Evolutionary conservation across 1,139 yeast genomes (phyloP).

Genomic region (Arxiozyma telluris): DNA sequence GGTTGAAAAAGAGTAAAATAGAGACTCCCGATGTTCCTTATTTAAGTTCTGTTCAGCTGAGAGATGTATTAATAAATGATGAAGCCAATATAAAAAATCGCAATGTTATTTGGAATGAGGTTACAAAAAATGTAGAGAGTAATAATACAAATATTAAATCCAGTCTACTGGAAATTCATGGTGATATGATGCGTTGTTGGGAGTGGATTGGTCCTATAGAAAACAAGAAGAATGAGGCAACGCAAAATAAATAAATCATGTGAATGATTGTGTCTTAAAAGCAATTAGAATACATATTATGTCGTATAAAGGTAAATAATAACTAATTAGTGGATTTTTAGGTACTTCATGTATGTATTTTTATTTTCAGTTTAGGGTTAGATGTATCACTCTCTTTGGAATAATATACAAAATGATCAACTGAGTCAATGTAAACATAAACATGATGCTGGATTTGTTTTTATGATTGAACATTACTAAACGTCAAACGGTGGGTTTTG

Average conservation of each 20-base stretch:
- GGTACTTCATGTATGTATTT: too few species aligned
- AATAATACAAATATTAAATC: slow-evolving; percentile 36
- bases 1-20: slow-evolving; percentile 35
- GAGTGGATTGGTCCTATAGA: slow-evolving; percentile 57
- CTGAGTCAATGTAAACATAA: too few species aligned
- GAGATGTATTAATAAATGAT: slow-evolving; percentile 55
- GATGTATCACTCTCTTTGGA: background rate
- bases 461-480: too few species aligned
- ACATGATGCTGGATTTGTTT: background rate
- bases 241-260: background rate
- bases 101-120: slow-evolving; percentile 54
- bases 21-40: slow-evolving; percentile 30
- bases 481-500: too few species aligned
- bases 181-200: slow-evolving; percentile 86
- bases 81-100: slow-evolving; percentile 38
- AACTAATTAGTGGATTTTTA: background rate
- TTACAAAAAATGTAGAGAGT: slow-evolving; percentile 51
- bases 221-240: background rate
- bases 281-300: background rate
- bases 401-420: too few species aligned
- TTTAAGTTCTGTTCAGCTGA: slow-evolving; percentile 65
- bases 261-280: background rate
- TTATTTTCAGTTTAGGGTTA: too few species aligned
- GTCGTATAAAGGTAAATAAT: too few species aligned
- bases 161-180: slow-evolving; percentile 53